Base-by-base conservation (phyloP, 345 rosid species). In the Euclidium syriacum region DNA sequence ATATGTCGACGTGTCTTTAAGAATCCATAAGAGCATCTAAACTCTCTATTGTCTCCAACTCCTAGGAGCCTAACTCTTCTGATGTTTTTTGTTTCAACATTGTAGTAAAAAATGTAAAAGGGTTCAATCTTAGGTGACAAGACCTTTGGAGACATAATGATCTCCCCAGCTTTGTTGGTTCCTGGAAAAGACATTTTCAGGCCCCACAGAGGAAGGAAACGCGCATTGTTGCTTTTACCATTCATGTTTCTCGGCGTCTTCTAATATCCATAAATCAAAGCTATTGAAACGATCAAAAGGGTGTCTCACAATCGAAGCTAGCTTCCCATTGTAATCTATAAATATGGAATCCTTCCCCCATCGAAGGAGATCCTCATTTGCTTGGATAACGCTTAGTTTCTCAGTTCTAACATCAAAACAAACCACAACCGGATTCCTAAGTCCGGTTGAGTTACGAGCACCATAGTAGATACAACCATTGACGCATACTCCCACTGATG, bases 161-260 rank as follows among this genome's bases (percentile, higher is more conserved):
- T 27, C 22, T 63, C 65, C 38, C 51, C 59, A 51, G 50, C 59
- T 11, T 51, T 51, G 59, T 63, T 63, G n/a, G 32, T 51, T 2
- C 59, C 54, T 14, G 22, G 35, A 26, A 30, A 30, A 58, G 0
- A 18, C 35, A 39, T 2, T 6, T 24, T 5, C 1, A 1, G 3
- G 3, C 55, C 19, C 27, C 29, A 25, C 2, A 58, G 20, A 8
- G 20, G 19, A 43, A 4, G 52, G 50, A 26, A 40, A 10, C 50
- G 2, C 1, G 17, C 26, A 17, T 16, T 11, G 40, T 26, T 40
- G 62, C 25, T 16, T 57, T 25, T 49, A 40, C 62, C 62, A 57
- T 3, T 16, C 49, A 0, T 39, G 35, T 38, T 17, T 40, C 25
- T 9, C 7, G 4, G 11, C 25, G 17, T 40, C 62, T 26, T 40